Base-by-base conservation (phyloP, 129 eudicot species). In the Pseudognaphalium luteoalbum region DNA sequence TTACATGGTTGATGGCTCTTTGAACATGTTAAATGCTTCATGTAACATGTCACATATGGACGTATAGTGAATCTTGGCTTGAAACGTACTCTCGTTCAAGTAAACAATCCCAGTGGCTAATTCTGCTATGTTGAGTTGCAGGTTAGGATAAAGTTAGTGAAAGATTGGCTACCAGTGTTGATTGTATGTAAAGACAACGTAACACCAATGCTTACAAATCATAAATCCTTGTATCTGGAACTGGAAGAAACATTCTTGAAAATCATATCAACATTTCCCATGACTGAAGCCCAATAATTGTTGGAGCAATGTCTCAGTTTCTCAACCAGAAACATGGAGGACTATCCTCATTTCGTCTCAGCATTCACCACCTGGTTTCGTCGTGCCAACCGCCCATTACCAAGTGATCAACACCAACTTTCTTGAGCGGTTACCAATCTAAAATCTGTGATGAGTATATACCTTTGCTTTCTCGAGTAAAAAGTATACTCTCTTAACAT, bases 281-380 rank as follows among this genome's bases (percentile, higher is more conserved):
- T 93, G 89, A 78, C 92, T 5, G 98, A 90, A 56, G 88, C 98
- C 12, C 96, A 93, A 75, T 88, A 85, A 51, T 68, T 93, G 77
- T 62, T 93, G 82, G 92, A 88, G 83, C 91, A 88, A 82, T 93
- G 98, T 64, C 91, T 93, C 30, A 90, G 97, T 82, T 88, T 93
- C 67, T 93, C 98, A n/a, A 88, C 98, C 41, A 83, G 96, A 75
- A 89, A 88, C 39, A 83, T 86, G n/a, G 98, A 93, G 21, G 98
- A 90, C 76, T 93, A 96, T 80, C 92, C 92, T 28, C 98, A 93
- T 80, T 78, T 93, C 83, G 89, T 93, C 34, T 75, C 83, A 29
- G 97, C 97, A 33, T 93, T 90, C 77, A 88, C 89, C 81, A 93
- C 98, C 25, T 93, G 98, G 97, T 93, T 93, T 68, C 91, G 93